phyloP scores from a whole-genome alignment of 108 stramenopile species.

The Aurantiochytrium sp. region DNA sequence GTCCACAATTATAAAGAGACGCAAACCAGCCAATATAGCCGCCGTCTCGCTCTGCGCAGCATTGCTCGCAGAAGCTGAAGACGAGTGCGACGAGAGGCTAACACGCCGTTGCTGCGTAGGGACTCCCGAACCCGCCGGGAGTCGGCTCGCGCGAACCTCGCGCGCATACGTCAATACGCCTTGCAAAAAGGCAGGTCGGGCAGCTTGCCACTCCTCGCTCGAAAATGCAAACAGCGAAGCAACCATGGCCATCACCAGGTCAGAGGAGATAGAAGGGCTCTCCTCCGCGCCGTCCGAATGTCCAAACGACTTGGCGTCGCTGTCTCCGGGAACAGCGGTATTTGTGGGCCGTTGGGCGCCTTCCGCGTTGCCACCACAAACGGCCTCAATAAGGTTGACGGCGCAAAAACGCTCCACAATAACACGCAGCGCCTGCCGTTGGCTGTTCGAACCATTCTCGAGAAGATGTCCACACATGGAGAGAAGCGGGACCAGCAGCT shows the following conservation, averaged over 20 bases:
- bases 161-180: background rate
- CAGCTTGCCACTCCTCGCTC: background rate
- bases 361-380: background rate
- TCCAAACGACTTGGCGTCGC: background rate
- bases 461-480: slow-evolving; percentile 17
- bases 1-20: background rate
- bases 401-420: background rate
- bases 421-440: background rate
- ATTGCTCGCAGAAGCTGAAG: background rate
- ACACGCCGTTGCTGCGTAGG: background rate
- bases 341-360: background rate
- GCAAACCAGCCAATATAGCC: background rate
- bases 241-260: background rate
- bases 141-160: background rate
- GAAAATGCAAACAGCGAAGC: background rate
- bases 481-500: slow-evolving; percentile 34
- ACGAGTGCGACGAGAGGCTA: background rate
- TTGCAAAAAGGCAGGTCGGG: background rate
- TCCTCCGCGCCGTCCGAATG: background rate
- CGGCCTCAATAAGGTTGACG: background rate
- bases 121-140: background rate
- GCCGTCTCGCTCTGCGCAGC: background rate
- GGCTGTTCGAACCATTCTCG: background rate
- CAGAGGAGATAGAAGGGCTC: background rate
- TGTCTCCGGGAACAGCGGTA: background rate